Percentiles rank a stretch among this genome's conserved stretches.
Evolutionary conservation across 371 early-diverging fungal genomes (phyloP).

Genomic region (Massospora cicadina): DNA sequence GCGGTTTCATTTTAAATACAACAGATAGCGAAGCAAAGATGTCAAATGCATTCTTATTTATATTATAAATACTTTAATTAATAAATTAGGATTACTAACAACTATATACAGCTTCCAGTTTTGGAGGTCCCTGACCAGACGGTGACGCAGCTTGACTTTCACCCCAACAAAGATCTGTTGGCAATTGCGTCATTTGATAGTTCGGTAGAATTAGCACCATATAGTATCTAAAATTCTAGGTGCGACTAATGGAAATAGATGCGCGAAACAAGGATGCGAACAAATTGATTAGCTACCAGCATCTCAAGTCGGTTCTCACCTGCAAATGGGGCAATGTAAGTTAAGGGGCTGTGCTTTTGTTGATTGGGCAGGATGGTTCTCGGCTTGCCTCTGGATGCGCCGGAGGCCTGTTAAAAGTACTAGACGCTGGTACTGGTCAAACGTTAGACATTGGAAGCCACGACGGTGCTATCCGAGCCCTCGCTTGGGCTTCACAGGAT

Average conservation of each 20-base stretch:
- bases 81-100: not conserved
- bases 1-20: no score
- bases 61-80: no score
- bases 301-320: constrained; percentile 70
- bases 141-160: not conserved
- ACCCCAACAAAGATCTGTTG: constrained; percentile 36
- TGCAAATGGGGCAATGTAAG: constrained; percentile 73
- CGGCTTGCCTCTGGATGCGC: constrained; percentile 67
- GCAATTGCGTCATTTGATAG: constrained; percentile 90
- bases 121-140: not conserved
- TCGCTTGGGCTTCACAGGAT: constrained; percentile 41
- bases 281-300: constrained; percentile 49
- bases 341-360: not conserved
- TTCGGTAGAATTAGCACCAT: constrained; percentile 28
- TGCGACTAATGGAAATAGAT: constrained; percentile 76
- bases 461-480: constrained; percentile 48
- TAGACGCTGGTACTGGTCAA: constrained; percentile 44
- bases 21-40: no score
- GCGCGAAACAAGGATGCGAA: constrained; percentile 46
- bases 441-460: constrained; percentile 43
- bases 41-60: no score
- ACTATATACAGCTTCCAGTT: constrained; percentile 1
- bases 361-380: constrained; percentile 40
- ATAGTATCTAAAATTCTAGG: constrained; percentile 24
- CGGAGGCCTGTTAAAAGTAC: constrained; percentile 43